Evolutionary conservation across 1,284 basidiomycete species (phyloP).

Genomic region (Trichosporon asahii): DNA sequence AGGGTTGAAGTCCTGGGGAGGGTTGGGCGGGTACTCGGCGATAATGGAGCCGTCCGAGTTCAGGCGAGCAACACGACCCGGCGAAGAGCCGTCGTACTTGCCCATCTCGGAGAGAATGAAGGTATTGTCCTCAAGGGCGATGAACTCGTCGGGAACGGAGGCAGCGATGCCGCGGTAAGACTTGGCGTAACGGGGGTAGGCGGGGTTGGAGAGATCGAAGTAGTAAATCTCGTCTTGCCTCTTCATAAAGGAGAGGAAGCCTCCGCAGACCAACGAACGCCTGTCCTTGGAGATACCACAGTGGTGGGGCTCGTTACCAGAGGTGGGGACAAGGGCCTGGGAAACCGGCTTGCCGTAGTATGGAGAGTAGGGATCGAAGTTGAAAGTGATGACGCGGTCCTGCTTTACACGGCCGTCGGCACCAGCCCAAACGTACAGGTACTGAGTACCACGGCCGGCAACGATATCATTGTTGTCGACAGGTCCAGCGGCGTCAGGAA

Average conservation of each 20-base stretch:
- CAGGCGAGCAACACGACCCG: slow-evolving; percentile 17
- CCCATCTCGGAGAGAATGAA: slow-evolving; percentile 25
- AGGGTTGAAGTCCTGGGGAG: slow-evolving; percentile 17
- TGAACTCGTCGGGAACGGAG: slow-evolving; percentile 22
- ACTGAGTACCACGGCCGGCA: slow-evolving; percentile 12
- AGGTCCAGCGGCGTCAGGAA: not conserved
- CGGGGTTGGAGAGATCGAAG: slow-evolving; percentile 19
- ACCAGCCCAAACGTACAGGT: slow-evolving; percentile 23
- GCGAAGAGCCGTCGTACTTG: slow-evolving; percentile 11
- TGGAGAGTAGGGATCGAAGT: slow-evolving; percentile 18
- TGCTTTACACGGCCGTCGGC: slow-evolving; percentile 14
- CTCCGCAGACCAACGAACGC: slow-evolving; percentile 18
- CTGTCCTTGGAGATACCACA: slow-evolving; percentile 15
- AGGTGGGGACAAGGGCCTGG: slow-evolving; percentile 12
- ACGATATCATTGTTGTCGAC: slow-evolving; percentile 7
- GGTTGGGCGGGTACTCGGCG: slow-evolving; percentile 16
- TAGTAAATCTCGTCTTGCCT: slow-evolving; percentile 18
- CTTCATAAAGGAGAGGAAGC: slow-evolving; percentile 21
- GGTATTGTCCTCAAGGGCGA: slow-evolving; percentile 16
- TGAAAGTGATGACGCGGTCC: slow-evolving; percentile 23
- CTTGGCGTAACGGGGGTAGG: slow-evolving; percentile 10
- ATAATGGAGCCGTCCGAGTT: slow-evolving; percentile 17
- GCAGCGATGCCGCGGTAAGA: slow-evolving; percentile 3
- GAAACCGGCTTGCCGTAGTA: slow-evolving; percentile 18
- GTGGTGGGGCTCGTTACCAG: slow-evolving; percentile 24